Percentiles rank a stretch among this genome's conserved stretches.
These are phyloP conservation scores for Lagerstroemia speciosa DNA, from an alignment of 345 rosid species.

Conservation along the genomic window DNA sequence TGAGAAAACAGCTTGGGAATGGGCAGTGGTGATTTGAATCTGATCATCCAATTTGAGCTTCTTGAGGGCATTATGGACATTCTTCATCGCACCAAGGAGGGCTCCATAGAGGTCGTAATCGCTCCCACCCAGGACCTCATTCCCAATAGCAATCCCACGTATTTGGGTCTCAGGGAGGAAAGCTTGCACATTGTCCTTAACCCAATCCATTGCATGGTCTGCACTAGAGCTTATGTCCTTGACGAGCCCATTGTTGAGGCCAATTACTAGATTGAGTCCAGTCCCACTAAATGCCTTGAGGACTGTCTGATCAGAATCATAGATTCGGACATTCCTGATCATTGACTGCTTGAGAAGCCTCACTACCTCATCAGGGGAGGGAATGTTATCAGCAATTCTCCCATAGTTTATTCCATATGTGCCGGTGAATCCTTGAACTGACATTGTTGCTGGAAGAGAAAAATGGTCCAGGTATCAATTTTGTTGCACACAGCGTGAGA, in stretches of 20 bases:
- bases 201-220: slow-evolving; percentile 79
- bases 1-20: slow-evolving; percentile 84
- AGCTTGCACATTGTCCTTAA: slow-evolving; percentile 71
- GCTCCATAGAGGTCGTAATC: slow-evolving; percentile 52
- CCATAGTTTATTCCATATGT: slow-evolving; percentile 96
- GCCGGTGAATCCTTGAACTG: slow-evolving; percentile 60
- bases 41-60: slow-evolving; percentile 44
- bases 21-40: slow-evolving; percentile 82
- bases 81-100: slow-evolving; percentile 72
- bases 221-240: slow-evolving; percentile 65
- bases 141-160: slow-evolving; percentile 84
- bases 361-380: slow-evolving; percentile 82
- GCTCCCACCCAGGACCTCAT: slow-evolving; percentile 70
- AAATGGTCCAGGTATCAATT: not conserved
- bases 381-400: slow-evolving; percentile 85
- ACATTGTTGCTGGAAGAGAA: slow-evolving; percentile 29
- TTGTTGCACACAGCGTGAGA: not conserved
- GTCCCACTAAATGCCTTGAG: slow-evolving; percentile 83
- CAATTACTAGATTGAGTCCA: slow-evolving; percentile 78
- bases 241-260: slow-evolving; percentile 63
- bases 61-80: slow-evolving; percentile 53
- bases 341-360: slow-evolving; percentile 67
- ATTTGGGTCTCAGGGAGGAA: slow-evolving; percentile 74
- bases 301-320: slow-evolving; percentile 77
- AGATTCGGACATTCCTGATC: slow-evolving; percentile 80